Base-by-base conservation (phyloP, 768 basidiomycete species). In the Austroboletus eburneus region DNA sequence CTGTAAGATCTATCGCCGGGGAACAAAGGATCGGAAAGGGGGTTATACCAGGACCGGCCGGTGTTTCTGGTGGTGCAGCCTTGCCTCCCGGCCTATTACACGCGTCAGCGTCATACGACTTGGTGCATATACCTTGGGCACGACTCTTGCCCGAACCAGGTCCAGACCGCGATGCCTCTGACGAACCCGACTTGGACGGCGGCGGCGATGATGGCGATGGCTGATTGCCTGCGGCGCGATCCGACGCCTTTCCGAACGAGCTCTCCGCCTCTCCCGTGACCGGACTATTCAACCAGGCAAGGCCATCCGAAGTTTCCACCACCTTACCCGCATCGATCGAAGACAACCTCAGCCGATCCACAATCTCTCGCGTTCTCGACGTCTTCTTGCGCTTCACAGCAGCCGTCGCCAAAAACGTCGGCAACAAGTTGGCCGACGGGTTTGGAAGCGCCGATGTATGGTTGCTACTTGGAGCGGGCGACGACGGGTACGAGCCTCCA, bases 351-450 rank as follows among this genome's bases (percentile, higher is more conserved):
- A 63, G n/a, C 32, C 49, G 52, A 42, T 63, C 61, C 1, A 63
- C 57, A 30, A 63, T 64, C 48, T 64, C 61, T n/a, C 62, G 56
- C 48, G 61, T 63, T 34, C 57, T 50, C 22, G 62, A 63, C 9
- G 48, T 14, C 51, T 52, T 64, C 50, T 63, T 63, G 12, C 57
- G 49, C 25, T 62, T 60, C 35, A 38, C 43, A 20, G 29, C 32
- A 34, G 57, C 18, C 16, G 55, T 55, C 13, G 59, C 47, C 12
- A 63, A 40, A 43, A 63, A 63, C 0, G 62, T 57, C 23, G 62
- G 61, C 18, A 63, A 54, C 16, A 62, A 14, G 5, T 7, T 29
- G 0, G 57, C 50, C 12, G 54, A 54, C 20, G 52, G 24, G 10
- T 50, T 55, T 1, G 49, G 21, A 27, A 48, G 40, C 5, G 40